Evolutionary conservation across 78 protist species (phyloP).

Genomic region (Fonticula alba): DNA sequence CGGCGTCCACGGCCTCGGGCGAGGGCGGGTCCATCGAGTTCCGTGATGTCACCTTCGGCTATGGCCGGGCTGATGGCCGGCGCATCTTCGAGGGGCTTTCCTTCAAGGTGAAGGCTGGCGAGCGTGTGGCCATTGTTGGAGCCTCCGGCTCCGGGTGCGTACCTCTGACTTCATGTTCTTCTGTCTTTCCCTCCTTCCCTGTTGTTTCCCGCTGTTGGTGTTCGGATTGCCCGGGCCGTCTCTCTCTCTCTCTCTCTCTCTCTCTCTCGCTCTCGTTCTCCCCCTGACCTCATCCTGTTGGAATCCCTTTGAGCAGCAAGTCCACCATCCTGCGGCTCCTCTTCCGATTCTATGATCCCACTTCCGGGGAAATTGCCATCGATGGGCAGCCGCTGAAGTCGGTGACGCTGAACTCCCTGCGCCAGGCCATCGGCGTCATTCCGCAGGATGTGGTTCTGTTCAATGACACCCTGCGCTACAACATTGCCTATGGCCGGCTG

Average conservation of each 20-base stretch:
- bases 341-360: slow-evolving; percentile 55
- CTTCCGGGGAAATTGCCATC: slow-evolving; percentile 46
- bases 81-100: slow-evolving; percentile 31
- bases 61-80: neutral
- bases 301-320: too few species aligned
- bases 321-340: slow-evolving; percentile 54
- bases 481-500: slow-evolving; percentile 34
- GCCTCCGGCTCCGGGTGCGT: slow-evolving; percentile 61
- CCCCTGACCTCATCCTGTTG: too few species aligned
- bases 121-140: slow-evolving; percentile 71
- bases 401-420: slow-evolving; percentile 21
- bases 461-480: slow-evolving; percentile 48
- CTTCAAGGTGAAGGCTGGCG: slow-evolving; percentile 47
- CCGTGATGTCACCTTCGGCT: slow-evolving; percentile 40
- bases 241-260: too few species aligned
- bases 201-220: too few species aligned
- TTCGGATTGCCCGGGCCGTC: too few species aligned
- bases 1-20: neutral
- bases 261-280: too few species aligned
- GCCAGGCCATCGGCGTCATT: slow-evolving; percentile 48
- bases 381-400: slow-evolving; percentile 49
- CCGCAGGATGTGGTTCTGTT: slow-evolving; percentile 78
- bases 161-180: too few species aligned
- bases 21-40: slow-evolving; percentile 36
- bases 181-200: too few species aligned